A percentile compares a stretch with the other conserved stretches of the same genome.
These are phyloP conservation scores for Vitis riparia DNA, from an alignment of 164 flowering plant genomes.

Conservation along the genomic window DNA sequence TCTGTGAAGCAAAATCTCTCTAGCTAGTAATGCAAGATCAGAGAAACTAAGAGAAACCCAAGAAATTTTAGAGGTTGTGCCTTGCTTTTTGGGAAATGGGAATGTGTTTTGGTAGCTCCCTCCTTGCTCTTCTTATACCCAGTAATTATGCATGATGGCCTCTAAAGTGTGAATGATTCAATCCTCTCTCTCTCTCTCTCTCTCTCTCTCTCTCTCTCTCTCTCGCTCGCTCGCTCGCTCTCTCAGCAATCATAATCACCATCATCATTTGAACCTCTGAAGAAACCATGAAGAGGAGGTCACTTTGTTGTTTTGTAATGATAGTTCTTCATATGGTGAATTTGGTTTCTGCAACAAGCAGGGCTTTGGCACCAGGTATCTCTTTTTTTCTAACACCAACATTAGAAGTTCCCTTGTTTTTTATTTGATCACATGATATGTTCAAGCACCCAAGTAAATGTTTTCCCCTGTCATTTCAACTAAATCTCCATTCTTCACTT, in stretches of 20 bases:
- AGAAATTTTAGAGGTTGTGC: slow-evolving; percentile 8
- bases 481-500: no score
- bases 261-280: slow-evolving; percentile 13
- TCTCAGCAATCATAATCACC: slow-evolving; percentile 1
- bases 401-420: slow-evolving; percentile 19
- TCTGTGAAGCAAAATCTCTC: slow-evolving; percentile 31
- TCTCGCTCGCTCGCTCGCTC: slow-evolving; percentile 9
- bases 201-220: slow-evolving; percentile 2
- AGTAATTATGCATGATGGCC: slow-evolving; percentile 14
- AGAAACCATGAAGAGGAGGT: slow-evolving; percentile 17
- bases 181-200: slow-evolving; percentile 5
- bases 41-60: slow-evolving; percentile 7
- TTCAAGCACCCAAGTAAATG: no score
- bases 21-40: slow-evolving; percentile 6
- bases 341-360: slow-evolving; percentile 40
- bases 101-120: neutral
- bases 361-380: slow-evolving; percentile 30
- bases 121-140: slow-evolving; percentile 10
- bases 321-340: slow-evolving; percentile 32
- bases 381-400: slow-evolving; percentile 12
- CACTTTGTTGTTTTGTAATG: slow-evolving; percentile 16
- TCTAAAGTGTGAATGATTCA: neutral
- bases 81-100: slow-evolving; percentile 19
- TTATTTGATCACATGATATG: neutral
- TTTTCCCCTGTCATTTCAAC: no score